These are phyloP conservation scores for Amaranthus hypochondriacus DNA, from an alignment of 148 eudicot species.

Conservation along the genomic window DNA sequence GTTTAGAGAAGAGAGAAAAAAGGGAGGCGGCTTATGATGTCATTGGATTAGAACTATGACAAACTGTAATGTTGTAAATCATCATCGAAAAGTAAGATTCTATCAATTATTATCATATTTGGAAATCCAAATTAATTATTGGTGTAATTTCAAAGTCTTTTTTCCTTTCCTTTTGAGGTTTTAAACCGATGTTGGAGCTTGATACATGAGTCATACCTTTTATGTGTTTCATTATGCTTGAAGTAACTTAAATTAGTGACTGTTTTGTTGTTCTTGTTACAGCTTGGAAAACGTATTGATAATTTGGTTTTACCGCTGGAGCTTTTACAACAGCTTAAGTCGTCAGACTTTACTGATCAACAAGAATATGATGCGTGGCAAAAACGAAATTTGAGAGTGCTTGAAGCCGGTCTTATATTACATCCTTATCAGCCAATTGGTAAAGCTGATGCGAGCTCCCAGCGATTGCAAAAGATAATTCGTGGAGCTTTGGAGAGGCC, in stretches of 20 bases:
- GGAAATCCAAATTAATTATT: too few relatives aligned
- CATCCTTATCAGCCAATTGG: slow-evolving; percentile 79
- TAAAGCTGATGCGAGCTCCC: slow-evolving; percentile 63
- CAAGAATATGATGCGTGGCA: slow-evolving; percentile 88
- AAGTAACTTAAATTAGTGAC: not conserved
- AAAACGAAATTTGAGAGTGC: slow-evolving; percentile 71
- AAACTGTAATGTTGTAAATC: not conserved
- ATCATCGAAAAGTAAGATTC: not conserved
- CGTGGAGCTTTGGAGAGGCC: slow-evolving; percentile 78
- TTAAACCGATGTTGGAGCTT: not conserved
- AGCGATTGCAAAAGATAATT: slow-evolving; percentile 63
- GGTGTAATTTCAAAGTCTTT: not conserved
- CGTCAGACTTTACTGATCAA: slow-evolving; percentile 77
- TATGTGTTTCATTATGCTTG: not conserved
- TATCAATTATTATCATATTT: not conserved
- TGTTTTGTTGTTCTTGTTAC: slow-evolving; percentile 18
- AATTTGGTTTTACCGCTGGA: slow-evolving; percentile 86
- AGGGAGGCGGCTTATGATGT: too few relatives aligned
- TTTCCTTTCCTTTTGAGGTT: not conserved
- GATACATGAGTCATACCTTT: not conserved
- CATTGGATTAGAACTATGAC: not conserved
- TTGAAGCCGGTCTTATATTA: slow-evolving; percentile 86
- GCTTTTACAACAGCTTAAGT: slow-evolving; percentile 85
- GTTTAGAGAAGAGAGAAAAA: too few relatives aligned
- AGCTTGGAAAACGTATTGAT: slow-evolving; percentile 85